Evolutionary conservation across 176 grass and related monocot species (phyloP).

Genomic region (Tuctoria greenei): DNA sequence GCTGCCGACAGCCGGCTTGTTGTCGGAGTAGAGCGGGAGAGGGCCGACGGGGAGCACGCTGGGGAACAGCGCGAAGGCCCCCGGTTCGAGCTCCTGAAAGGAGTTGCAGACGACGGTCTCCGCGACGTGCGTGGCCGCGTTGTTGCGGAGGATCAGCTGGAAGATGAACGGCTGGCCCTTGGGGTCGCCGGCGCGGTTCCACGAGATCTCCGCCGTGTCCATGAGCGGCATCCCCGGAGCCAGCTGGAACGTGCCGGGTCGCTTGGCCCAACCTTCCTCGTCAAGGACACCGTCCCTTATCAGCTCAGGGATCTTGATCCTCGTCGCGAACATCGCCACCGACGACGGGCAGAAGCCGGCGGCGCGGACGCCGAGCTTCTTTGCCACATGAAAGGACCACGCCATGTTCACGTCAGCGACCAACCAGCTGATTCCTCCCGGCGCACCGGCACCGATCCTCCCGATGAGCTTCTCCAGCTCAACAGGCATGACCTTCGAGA

Average conservation of each 20-base stretch:
- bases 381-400: slow-evolving; percentile 46
- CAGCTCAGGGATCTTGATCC: slow-evolving; percentile 49
- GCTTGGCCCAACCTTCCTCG: slow-evolving; percentile 37
- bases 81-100: slow-evolving; percentile 50
- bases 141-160: slow-evolving; percentile 39
- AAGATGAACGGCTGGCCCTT: slow-evolving; percentile 13
- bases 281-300: slow-evolving; percentile 48
- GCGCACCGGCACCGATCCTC: not conserved
- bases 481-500: slow-evolving; percentile 41
- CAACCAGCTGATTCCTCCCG: slow-evolving; percentile 43
- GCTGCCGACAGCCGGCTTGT: slow-evolving; percentile 31
- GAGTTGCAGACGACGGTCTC: slow-evolving; percentile 55
- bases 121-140: slow-evolving; percentile 37
- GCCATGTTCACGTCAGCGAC: slow-evolving; percentile 59
- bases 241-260: slow-evolving; percentile 49
- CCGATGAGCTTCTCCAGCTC: slow-evolving; percentile 49
- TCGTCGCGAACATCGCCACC: slow-evolving; percentile 25
- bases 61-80: slow-evolving; percentile 34
- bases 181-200: slow-evolving; percentile 44
- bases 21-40: slow-evolving; percentile 35
- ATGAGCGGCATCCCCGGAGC: slow-evolving; percentile 46
- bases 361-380: slow-evolving; percentile 39
- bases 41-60: slow-evolving; percentile 52
- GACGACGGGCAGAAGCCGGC: slow-evolving; percentile 47
- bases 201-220: slow-evolving; percentile 38